Percentiles rank a stretch among this genome's conserved stretches.
phyloP scores from a whole-genome alignment of 768 basidiomycete species.

The Mycena floridula region DNA sequence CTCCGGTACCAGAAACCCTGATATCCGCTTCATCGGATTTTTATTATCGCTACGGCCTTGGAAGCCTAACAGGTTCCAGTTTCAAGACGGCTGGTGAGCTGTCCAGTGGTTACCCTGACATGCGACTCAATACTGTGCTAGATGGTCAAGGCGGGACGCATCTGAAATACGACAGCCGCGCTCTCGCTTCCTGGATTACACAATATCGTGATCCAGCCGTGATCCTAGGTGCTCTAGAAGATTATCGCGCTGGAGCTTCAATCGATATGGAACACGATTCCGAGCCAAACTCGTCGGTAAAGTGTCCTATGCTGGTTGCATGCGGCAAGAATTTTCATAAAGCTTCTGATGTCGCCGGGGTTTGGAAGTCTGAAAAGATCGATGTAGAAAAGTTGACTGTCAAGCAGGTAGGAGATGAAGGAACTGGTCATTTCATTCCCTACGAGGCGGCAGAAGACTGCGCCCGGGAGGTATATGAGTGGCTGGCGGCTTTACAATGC shows the following conservation, averaged over 20 bases:
- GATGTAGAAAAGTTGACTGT: background rate
- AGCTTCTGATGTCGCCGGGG: background rate
- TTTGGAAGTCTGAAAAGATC: slow-evolving; percentile 1
- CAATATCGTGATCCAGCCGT: slow-evolving; percentile 7
- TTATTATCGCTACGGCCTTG: slow-evolving; percentile 4
- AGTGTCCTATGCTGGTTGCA: slow-evolving; percentile 3
- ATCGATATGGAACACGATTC: slow-evolving; percentile 8
- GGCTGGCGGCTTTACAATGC: too few relatives aligned
- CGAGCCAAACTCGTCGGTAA: slow-evolving; percentile 2
- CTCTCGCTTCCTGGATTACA: slow-evolving; percentile 4
- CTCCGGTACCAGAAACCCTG: slow-evolving; percentile 5
- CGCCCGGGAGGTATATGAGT: slow-evolving; percentile 4
- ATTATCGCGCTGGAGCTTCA: slow-evolving; percentile 7
- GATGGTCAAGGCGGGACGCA: background rate
- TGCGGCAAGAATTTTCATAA: background rate
- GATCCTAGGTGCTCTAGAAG: slow-evolving; percentile 4
- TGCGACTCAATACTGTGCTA: too few relatives aligned
- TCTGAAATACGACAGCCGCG: slow-evolving; percentile 2
- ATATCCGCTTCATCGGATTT: slow-evolving; percentile 7
- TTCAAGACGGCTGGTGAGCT: background rate
- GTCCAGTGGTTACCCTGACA: too few relatives aligned
- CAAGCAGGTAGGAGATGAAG: slow-evolving; percentile 5
- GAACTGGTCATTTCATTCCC: slow-evolving; percentile 5
- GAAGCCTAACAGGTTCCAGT: slow-evolving; percentile 2
- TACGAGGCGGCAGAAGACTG: slow-evolving; percentile 4